Conservation (phyloP, 352 stramenopile genomes). For the Achlya hypogyna region DNA sequence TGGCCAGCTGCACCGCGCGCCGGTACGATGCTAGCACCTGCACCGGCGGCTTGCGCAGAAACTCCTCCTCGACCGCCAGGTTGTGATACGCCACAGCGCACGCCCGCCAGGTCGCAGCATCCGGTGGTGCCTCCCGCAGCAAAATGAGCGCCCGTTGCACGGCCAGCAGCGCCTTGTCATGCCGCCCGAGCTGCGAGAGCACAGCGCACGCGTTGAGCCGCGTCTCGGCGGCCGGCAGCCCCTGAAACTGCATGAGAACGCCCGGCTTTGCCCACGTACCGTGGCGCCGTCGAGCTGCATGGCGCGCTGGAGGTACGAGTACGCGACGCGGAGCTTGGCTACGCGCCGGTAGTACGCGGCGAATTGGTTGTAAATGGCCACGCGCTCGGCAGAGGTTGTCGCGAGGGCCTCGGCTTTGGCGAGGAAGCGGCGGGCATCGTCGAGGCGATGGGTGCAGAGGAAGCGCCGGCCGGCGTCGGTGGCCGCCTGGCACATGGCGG, state of each 20-base stretch:
- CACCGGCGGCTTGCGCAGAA: constrained; percentile 83
- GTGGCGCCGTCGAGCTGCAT: constrained; percentile 80
- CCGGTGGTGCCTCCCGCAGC: constrained; percentile 55
- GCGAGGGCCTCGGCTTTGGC: constrained; percentile 92
- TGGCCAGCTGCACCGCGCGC: not conserved
- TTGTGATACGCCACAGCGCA: constrained; percentile 94
- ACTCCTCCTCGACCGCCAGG: constrained; percentile 94
- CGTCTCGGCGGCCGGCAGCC: constrained; percentile 84
- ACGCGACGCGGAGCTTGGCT: constrained; percentile 81
- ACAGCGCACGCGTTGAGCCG: constrained; percentile 93
- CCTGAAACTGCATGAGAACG: too few species aligned
- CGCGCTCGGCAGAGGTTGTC: constrained; percentile 60
- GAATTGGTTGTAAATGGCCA: constrained; percentile 90
- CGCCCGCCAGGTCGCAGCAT: constrained; percentile 54
- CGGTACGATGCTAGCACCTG: constrained; percentile 82
- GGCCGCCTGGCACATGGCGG: constrained; percentile 90
- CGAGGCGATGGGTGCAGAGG: constrained; percentile 87
- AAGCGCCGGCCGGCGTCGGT: constrained; percentile 91
- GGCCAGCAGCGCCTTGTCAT: constrained; percentile 84
- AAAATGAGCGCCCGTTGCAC: constrained; percentile 88
- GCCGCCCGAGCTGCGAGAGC: constrained; percentile 85
- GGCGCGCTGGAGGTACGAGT: constrained; percentile 87
- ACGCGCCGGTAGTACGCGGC: constrained; percentile 88
- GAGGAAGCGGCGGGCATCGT: constrained; percentile 83
- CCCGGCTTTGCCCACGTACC: not conserved